Base-by-base conservation (phyloP, 2,329 filamentous ascomycete genomes). In the Dothideomycetes sp. region DNA sequence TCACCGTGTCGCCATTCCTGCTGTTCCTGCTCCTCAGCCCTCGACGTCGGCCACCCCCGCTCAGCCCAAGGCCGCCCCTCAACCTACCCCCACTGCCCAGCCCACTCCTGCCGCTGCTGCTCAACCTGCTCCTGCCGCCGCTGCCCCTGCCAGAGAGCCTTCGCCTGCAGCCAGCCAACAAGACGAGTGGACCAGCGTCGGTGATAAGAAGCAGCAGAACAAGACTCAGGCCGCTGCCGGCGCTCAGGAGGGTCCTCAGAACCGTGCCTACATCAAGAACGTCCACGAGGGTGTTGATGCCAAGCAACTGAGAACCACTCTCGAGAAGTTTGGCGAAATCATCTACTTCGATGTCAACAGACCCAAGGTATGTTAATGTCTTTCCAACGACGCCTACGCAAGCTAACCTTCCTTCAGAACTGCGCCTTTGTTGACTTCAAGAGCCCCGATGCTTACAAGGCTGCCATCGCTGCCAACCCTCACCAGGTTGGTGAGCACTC, bases 391-490 rank as follows among this genome's bases (percentile, higher is more conserved):
- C 18, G 16, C 20, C 18, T n/a, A n/a, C n/a, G n/a, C n/a, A 31
- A 24, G 25, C 38, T 47, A 18, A 46, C 39, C 11, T 13, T 16
- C 6, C 5, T 10, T 18, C 58, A 94, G 89, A 95, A 91, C 73
- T 95, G 87, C 57, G 91, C 91, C 18, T 96, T 96, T 58, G 85
- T 95, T 45, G 91, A 98, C 62, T 98, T 91, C 64, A 82, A 80
- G 57, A 83, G 81, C 33, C 60, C 77, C 16, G 78, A 87, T 41
- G 86, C 78, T 33, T 95, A 94, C 65, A 76, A 85, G 61, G 82
- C 84, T 47, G 91, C 91, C 30, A 73, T 85, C 25, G 76, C 76
- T 46, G 82, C 81, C 52, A 96, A 93, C 67, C 89, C 89, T 24
- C 86, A 94, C 65, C 74, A 75, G 31, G 76, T 98, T 48, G 84